Evolutionary conservation across 2,329 filamentous ascomycete genomes (phyloP).

Genomic region (Cladosporium halotolerans): DNA sequence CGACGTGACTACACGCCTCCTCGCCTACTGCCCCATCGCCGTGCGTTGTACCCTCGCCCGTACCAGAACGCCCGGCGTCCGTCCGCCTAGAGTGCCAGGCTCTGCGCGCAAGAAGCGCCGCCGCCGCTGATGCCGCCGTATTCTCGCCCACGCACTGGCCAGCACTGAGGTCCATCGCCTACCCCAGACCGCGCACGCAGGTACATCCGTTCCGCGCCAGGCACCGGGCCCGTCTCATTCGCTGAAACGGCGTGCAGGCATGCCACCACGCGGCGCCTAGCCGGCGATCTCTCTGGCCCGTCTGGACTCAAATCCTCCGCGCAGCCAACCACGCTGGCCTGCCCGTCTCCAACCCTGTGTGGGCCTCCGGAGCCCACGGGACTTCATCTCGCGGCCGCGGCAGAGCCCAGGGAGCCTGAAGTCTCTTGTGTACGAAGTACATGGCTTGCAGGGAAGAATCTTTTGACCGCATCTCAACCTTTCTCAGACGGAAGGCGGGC

Average conservation of each 20-base stretch:
- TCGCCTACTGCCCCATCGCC: too few species aligned
- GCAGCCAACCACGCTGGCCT: constrained; percentile 1
- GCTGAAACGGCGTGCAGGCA: not conserved
- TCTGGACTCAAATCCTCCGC: constrained; percentile 5
- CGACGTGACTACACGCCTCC: too few species aligned
- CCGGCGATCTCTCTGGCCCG: constrained; percentile 4
- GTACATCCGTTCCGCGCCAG: constrained; percentile 7
- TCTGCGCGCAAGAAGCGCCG: not conserved
- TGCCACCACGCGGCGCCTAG: constrained; percentile 10
- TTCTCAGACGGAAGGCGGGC: not conserved
- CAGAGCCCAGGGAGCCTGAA: too few species aligned
- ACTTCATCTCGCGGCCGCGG: not conserved
- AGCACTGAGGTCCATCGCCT: not conserved
- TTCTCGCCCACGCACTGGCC: constrained; percentile 10
- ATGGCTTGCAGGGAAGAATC: constrained; percentile 8
- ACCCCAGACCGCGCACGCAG: constrained; percentile 10
- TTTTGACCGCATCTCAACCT: not conserved
- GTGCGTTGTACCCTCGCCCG: not conserved
- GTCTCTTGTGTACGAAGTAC: constrained; percentile 8
- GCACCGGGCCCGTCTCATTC: constrained; percentile 9
- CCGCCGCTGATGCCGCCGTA: not conserved
- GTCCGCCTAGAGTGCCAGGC: not conserved
- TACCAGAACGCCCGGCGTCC: not conserved
- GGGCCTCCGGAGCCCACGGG: not conserved
- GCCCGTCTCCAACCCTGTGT: not conserved